These are phyloP conservation scores for Cladorrhinum sp. DNA, from an alignment of 2,329 filamentous ascomycete genomes.

Conservation along the genomic window DNA sequence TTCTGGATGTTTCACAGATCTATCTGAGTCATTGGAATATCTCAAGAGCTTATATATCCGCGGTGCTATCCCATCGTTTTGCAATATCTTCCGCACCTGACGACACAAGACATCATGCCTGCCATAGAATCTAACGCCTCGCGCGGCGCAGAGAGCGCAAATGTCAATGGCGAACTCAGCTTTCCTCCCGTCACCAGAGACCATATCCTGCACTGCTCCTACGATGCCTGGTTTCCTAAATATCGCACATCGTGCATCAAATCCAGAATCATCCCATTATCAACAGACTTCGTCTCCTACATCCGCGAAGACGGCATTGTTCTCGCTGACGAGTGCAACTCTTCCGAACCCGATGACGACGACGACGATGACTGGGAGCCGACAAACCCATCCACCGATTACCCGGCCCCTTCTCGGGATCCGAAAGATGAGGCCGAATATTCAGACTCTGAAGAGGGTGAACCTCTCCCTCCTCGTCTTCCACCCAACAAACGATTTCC, in stretches of 20 bases:
- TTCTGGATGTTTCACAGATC: no score
- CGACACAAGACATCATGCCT: slow-evolving; percentile 34
- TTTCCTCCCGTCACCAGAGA: slow-evolving; percentile 82
- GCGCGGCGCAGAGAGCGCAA: slow-evolving; percentile 19
- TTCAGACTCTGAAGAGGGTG: slow-evolving; percentile 51
- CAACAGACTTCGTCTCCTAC: slow-evolving; percentile 74
- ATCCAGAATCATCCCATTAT: slow-evolving; percentile 77
- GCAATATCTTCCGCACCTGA: no score
- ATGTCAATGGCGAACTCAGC: slow-evolving; percentile 42
- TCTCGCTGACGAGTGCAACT: slow-evolving; percentile 61
- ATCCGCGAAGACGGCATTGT: slow-evolving; percentile 91
- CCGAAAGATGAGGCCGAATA: slow-evolving; percentile 45
- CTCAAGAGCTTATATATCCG: no score
- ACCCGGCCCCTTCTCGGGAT: slow-evolving; percentile 32
- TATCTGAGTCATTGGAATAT: no score
- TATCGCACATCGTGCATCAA: slow-evolving; percentile 81
- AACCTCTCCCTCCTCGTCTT: slow-evolving; percentile 36
- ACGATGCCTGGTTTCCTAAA: slow-evolving; percentile 82
- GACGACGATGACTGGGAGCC: slow-evolving; percentile 58
- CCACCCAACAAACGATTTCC: slow-evolving; percentile 59
- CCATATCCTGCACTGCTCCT: slow-evolving; percentile 93
- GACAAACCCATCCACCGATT: slow-evolving; percentile 30
- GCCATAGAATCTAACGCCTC: slow-evolving; percentile 27
- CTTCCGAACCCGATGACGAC: slow-evolving; percentile 50
- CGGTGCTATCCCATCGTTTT: no score